Base-by-base conservation (phyloP, 176 grass and related monocot genomes). In the Pontederia crassipes region DNA sequence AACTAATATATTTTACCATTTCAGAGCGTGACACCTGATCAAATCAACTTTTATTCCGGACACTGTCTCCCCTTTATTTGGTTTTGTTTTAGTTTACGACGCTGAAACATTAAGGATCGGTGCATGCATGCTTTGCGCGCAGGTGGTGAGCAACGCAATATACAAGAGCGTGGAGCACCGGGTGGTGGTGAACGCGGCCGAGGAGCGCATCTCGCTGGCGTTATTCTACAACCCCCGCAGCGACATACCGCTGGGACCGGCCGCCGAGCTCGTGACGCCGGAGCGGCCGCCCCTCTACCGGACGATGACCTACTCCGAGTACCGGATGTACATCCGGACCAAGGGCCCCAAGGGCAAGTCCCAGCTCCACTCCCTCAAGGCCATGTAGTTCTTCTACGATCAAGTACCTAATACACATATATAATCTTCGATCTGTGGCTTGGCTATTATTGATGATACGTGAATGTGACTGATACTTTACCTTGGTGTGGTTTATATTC, bases 101-200 rank as follows among this genome's bases (percentile, higher is more conserved):
- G n/a, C n/a, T n/a, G n/a, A n/a, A n/a, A n/a, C n/a, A n/a, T n/a
- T n/a, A n/a, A n/a, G n/a, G n/a, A n/a, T n/a, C n/a, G n/a, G n/a
- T n/a, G n/a, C n/a, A n/a, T n/a, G 5, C 14, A 13, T 11, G 14
- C 1, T 53, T 12, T 14, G n/a, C 4, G 15, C 18, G 28, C 68
- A 90, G 91, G 82, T 96, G 8, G 11, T 96, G 78, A 96, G 80
- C 62, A 96, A 96, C 32, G 78, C 74, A 0, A 17, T 64, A 51
- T 90, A 79, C 63, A 90, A 77, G 67, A 89, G 90, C 73, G 83
- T 95, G 47, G 86, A 90, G 66, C 87, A 90, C 51, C 91, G 86
- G 12, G 86, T 84, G 63, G 52, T 82, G 14, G 86, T 78, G 32
- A 95, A 84, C 56, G 69, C 83, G 14, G 46, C 47, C 55, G 28